Evolutionary conservation across 768 basidiomycete species (phyloP).

Genomic region (Suillus placidus): DNA sequence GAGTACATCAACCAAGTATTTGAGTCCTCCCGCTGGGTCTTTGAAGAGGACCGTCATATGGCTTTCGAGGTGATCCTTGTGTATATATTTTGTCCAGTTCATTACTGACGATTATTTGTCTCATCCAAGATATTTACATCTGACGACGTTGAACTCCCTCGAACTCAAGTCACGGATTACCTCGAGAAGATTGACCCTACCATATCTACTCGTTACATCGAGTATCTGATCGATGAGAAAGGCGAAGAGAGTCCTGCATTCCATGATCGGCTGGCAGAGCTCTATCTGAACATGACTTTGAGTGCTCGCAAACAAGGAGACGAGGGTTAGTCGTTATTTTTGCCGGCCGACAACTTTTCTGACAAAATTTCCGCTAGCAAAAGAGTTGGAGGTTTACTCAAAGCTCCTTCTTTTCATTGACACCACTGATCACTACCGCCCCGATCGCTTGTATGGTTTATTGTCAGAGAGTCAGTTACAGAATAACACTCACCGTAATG

Average conservation of each 20-base stretch:
- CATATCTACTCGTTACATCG: conserved; percentile 80
- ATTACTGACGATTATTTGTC: background rate
- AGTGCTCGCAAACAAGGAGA: conserved; percentile 60
- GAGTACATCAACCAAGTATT: conserved; percentile 84
- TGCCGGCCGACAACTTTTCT: conserved; percentile 8
- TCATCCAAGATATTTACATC: conserved; percentile 84
- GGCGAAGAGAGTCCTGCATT: conserved; percentile 67
- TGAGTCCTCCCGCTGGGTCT: conserved; percentile 81
- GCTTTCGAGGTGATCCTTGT: conserved; percentile 68
- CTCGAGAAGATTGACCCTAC: conserved; percentile 70
- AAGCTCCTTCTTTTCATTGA: conserved; percentile 81
- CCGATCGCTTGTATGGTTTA: conserved; percentile 80
- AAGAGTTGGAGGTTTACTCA: conserved; percentile 53
- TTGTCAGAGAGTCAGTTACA: conserved; percentile 74
- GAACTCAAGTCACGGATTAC: conserved; percentile 72
- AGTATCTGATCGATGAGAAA: conserved; percentile 78
- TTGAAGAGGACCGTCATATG: conserved; percentile 69
- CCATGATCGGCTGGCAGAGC: conserved; percentile 88
- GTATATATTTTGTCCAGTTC: background rate
- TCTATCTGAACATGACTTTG: conserved; percentile 76
- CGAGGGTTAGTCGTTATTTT: conserved; percentile 45
- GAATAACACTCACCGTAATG: background rate
- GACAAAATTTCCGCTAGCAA: conserved; percentile 39
- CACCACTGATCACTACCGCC: conserved; percentile 64
- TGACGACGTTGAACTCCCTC: conserved; percentile 91